Evolutionary conservation across 2,329 filamentous ascomycete species (phyloP), one percentile per base, ranked within the genome.

Genomic region (Aspergillus fumigatus): DNA sequence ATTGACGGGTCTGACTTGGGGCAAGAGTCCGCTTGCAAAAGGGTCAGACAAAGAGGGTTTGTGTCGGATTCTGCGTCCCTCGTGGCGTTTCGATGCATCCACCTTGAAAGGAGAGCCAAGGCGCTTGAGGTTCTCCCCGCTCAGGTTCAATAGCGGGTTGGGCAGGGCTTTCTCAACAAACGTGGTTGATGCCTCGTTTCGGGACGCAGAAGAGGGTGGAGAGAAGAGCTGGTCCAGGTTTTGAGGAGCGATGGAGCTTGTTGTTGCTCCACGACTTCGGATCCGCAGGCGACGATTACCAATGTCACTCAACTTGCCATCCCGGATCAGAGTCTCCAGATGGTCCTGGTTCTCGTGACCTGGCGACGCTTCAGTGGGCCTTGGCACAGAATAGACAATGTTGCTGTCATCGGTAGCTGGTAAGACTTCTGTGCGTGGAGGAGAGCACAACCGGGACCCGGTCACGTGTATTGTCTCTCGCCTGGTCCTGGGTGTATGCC

Each of bases 211-310:
- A 1, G 74, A 74, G 9, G 78, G 78, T 6, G 81, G 81, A 3
- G 78, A 80, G 65, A 85, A 84, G 3, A 85, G 73, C 55, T 79
- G 77, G 48, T 82, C 76, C 35, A 86, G 74, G 52, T 80, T 79
- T 52, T 79, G 75, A 27, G 77, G 77, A 59, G 77, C 77, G 57
- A 83, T 79, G 52, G 84, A 82, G 51, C 84, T 81, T 25, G 83
- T 77, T 49, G 83, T 87, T 64, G 84, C 85, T 54, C 84, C 84
- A 47, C 85, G 82, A 62, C 80, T 84, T 43, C 84, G 80, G 35
- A 84, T 79, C 26, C 85, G 82, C 10, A 85, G 79, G 29, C 83
- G 80, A 54, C 82, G 80, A 62, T 83, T 79, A 53, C 80, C 79
- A 9, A 77, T 75, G 57, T 84, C 79, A 27, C 69, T 70, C 25